Conservation (phyloP, 495 filamentous ascomycete species). For the Neurospora sublineolata region DNA sequence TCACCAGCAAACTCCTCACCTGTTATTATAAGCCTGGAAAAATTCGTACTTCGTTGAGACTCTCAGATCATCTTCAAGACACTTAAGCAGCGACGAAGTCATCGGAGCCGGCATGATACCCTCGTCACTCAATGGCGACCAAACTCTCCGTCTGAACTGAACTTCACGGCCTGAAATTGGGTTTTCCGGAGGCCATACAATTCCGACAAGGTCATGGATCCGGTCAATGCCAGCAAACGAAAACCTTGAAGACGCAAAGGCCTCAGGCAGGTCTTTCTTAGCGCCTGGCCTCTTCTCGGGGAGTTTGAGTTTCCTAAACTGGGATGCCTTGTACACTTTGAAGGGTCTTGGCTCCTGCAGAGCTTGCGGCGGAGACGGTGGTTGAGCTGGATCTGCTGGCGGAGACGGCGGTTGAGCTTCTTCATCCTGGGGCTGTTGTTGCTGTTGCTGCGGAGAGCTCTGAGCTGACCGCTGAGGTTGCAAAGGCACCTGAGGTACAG, state of each 20-base stretch:
- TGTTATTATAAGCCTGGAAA: slow-evolving; percentile 40
- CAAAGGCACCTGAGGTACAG: not conserved
- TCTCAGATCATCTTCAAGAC: slow-evolving; percentile 13
- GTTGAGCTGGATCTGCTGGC: not conserved
- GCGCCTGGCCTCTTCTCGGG: not conserved
- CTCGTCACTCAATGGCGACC: slow-evolving; percentile 15
- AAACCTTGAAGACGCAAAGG: not conserved
- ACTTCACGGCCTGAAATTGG: slow-evolving; percentile 24
- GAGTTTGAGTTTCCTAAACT: not conserved
- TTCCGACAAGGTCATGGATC: slow-evolving; percentile 20
- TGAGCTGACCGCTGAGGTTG: not conserved
- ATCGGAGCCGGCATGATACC: slow-evolving; percentile 13
- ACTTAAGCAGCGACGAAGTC: slow-evolving; percentile 20
- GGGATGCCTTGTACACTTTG: not conserved
- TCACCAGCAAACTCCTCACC: slow-evolving; percentile 19
- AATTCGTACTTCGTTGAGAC: slow-evolving; percentile 37
- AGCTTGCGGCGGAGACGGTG: not conserved
- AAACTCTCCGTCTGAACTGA: slow-evolving; percentile 21
- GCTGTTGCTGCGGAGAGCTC: slow-evolving; percentile 1
- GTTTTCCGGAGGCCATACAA: slow-evolving; percentile 27
- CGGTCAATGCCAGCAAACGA: not conserved
- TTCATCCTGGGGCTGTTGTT: slow-evolving; percentile 4
- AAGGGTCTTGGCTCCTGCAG: not conserved
- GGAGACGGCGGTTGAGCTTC: not conserved
- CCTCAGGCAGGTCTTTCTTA: not conserved